Evolutionary conservation across 208 protist genomes (phyloP), one percentile per base, ranked within the genome.

Genomic region (Chromosphaera perkinsii): DNA sequence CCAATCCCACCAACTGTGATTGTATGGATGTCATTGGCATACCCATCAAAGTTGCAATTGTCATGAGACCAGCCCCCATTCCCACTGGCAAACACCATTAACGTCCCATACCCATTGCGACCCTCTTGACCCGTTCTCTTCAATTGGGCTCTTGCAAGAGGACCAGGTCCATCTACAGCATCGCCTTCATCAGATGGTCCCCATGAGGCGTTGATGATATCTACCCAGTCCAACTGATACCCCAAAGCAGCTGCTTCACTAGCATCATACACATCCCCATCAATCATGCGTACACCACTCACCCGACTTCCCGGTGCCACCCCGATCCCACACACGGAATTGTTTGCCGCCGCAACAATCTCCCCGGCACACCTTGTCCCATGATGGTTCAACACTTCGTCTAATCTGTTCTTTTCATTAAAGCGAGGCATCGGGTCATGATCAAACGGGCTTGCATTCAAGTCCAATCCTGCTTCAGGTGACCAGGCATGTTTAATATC

Each of bases 11-110:
- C 70, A 22, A 75, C 62, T 12, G 54, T 55, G 36, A 75, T 52
- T 7, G 70, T 75, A 43, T 69, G 69, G 14, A 54, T 1, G 22
- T n/a, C 39, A 54, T 75, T 75, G 22, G 70, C 60, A 57, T 75
- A 75, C n/a, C 69, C 69, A 40, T 75, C 69, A 40, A 42, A 66
- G 58, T 75, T 75, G 58, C 69, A 75, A 31, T 69, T 58, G 51
- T 75, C 69, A 9, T 32, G 1, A 12, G 20, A 37, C 45, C 39
- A 43, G 9, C 64, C 64, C 31, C 70, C 70, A 54, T 75, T 75
- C 37, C 70, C 70, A 12, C 60, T 62, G 4, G 70, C 70, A 62
- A 62, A 75, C 1, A 75, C 24, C 29, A 52, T 69, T 24, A 75
- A 64, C 4, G 60, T 39, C 7, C 70, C 62, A 17, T 40, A n/a